Evolutionary conservation across 2,329 filamentous ascomycete genomes (phyloP).

Genomic region (Curvularia sp.): DNA sequence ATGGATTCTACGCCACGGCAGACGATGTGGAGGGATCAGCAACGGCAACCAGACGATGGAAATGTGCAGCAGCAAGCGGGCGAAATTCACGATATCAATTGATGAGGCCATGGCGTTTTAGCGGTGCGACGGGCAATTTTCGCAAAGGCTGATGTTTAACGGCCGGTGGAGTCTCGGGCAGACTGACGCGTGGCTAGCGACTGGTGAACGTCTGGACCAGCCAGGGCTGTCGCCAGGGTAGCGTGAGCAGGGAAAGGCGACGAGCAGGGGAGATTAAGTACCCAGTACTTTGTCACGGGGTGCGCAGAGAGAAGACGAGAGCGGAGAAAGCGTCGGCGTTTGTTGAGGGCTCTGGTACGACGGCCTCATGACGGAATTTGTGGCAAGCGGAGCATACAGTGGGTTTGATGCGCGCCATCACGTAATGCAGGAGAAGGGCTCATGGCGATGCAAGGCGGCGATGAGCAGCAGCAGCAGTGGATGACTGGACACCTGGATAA

Average conservation of each 20-base stretch:
- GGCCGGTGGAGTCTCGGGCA: slow-evolving; percentile 11
- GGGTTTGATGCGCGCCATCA: slow-evolving; percentile 5
- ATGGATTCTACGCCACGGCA: slow-evolving; percentile 10
- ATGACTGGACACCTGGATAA: neutral
- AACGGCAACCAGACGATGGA: neutral
- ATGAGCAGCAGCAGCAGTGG: too few relatives aligned
- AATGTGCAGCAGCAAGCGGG: neutral
- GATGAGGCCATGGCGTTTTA: slow-evolving; percentile 2
- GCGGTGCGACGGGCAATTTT: neutral
- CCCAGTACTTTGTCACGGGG: slow-evolving; percentile 4
- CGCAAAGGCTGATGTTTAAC: slow-evolving; percentile 11
- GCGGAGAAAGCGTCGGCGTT: slow-evolving; percentile 5
- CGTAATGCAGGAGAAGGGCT: slow-evolving; percentile 11
- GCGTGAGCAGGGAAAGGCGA: slow-evolving; percentile 2
- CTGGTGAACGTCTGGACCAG: slow-evolving; percentile 18
- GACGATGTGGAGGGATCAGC: neutral
- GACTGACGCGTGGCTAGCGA: slow-evolving; percentile 24
- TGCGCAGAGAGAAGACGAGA: neutral
- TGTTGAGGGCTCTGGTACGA: neutral
- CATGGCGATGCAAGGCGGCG: slow-evolving; percentile 1
- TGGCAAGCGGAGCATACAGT: neutral
- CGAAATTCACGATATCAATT: slow-evolving; percentile 2
- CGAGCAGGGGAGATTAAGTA: slow-evolving; percentile 15
- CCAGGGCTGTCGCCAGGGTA: slow-evolving; percentile 15
- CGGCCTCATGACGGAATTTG: neutral